Percentiles rank a stretch among this genome's conserved stretches.
Conservation (phyloP, 805 yeast genomes). For the Pichia thaimueangensis region DNA sequence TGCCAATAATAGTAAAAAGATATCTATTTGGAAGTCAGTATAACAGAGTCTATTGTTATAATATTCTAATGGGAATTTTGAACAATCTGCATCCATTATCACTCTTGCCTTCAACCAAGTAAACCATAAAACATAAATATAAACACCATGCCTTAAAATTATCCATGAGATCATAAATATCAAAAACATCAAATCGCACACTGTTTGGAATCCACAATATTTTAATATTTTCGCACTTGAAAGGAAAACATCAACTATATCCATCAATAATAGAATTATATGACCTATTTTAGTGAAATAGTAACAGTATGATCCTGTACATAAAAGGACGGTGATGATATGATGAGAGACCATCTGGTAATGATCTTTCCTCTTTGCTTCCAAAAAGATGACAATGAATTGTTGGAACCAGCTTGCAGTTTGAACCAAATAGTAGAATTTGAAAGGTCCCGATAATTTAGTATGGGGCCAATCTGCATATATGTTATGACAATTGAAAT, state of each 20-base stretch:
- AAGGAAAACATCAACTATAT: slow-evolving; percentile 67
- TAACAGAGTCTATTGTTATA: slow-evolving; percentile 39
- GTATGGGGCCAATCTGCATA: slow-evolving; percentile 74
- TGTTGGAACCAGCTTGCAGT: slow-evolving; percentile 81
- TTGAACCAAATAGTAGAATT: slow-evolving; percentile 65
- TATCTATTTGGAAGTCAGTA: slow-evolving; percentile 37
- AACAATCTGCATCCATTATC: slow-evolving; percentile 45
- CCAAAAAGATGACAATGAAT: slow-evolving; percentile 67
- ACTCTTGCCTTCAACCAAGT: slow-evolving; percentile 40
- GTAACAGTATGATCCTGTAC: slow-evolving; percentile 65
- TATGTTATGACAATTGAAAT: slow-evolving; percentile 47
- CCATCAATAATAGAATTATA: slow-evolving; percentile 73
- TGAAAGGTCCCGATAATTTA: slow-evolving; percentile 44
- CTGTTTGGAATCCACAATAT: slow-evolving; percentile 53
- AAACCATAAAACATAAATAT: slow-evolving; percentile 59
- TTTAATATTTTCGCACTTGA: slow-evolving; percentile 71
- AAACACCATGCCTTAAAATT: slow-evolving; percentile 63
- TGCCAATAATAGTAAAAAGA: slow-evolving; percentile 50
- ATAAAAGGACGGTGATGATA: slow-evolving; percentile 64
- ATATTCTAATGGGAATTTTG: slow-evolving; percentile 12
- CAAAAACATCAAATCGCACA: slow-evolving; percentile 67
- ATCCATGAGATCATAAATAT: slow-evolving; percentile 68
- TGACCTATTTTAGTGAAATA: slow-evolving; percentile 76
- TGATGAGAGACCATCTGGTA: slow-evolving; percentile 86
- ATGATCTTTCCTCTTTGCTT: slow-evolving; percentile 75